Conservation (phyloP, 768 basidiomycete genomes). For the Suillus placidus region DNA sequence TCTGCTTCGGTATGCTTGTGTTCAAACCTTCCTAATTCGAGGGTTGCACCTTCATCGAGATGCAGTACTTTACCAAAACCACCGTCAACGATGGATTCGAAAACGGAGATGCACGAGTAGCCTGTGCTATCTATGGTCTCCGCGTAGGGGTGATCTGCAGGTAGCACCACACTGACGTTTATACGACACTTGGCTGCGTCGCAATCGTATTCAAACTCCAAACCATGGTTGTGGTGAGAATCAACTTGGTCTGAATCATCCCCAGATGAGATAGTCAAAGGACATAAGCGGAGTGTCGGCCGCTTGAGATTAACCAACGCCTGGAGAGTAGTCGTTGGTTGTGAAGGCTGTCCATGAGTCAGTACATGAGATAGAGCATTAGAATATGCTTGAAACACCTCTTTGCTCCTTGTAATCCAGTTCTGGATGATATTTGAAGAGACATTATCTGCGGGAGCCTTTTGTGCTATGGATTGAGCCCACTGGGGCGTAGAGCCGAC, state of each 20-base stretch:
- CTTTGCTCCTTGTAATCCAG: slow-evolving; percentile 89
- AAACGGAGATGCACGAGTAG: slow-evolving; percentile 39
- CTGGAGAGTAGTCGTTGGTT: slow-evolving; percentile 91
- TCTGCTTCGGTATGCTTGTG: slow-evolving; percentile 28
- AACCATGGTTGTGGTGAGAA: slow-evolving; percentile 66
- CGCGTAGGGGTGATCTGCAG: slow-evolving; percentile 61
- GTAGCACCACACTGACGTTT: slow-evolving; percentile 73
- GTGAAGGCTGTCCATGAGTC: slow-evolving; percentile 52
- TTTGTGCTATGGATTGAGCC: slow-evolving; percentile 69
- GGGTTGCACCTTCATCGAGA: slow-evolving; percentile 73
- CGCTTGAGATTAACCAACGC: slow-evolving; percentile 94
- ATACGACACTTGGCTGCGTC: slow-evolving; percentile 85
- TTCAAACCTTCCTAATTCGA: slow-evolving; percentile 83
- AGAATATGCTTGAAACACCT: slow-evolving; percentile 47
- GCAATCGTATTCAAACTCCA: slow-evolving; percentile 93
- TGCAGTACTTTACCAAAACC: slow-evolving; percentile 79
- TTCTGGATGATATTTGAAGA: slow-evolving; percentile 78
- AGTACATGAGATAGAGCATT: slow-evolving; percentile 9
- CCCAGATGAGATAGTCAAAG: slow-evolving; percentile 48
- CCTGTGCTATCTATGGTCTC: slow-evolving; percentile 38
- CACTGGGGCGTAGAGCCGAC: slow-evolving; percentile 69
- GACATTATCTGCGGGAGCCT: slow-evolving; percentile 63
- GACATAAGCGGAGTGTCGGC: slow-evolving; percentile 80
- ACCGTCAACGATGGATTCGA: slow-evolving; percentile 64
- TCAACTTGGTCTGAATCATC: slow-evolving; percentile 50